phyloP scores from a whole-genome alignment of 2,329 filamentous ascomycete species.

The Neopestalotiopsis clavispora region DNA sequence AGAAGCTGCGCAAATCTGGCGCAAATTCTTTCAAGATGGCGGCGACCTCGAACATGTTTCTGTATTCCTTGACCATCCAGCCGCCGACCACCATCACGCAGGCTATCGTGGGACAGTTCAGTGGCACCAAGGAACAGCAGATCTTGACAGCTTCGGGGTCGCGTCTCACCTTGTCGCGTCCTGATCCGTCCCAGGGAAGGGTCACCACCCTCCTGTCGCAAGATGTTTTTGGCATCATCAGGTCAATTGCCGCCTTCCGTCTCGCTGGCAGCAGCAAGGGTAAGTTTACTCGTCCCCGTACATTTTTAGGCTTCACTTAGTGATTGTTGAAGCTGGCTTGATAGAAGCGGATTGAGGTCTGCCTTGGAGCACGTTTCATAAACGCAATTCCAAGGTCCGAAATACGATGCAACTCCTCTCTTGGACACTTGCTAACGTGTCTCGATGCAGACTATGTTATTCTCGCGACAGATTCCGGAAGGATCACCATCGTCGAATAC shows the following conservation, averaged over 20 bases:
- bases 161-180: constrained; percentile 83
- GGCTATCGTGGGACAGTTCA: constrained; percentile 93
- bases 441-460: constrained; percentile 83
- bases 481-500: constrained; percentile 94
- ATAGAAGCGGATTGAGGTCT: constrained; percentile 43
- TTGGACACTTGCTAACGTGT: constrained; percentile 26
- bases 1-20: constrained; percentile 39
- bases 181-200: constrained; percentile 84
- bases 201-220: constrained; percentile 86
- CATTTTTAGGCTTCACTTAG: constrained; percentile 66
- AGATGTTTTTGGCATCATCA: constrained; percentile 95
- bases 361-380: constrained; percentile 29
- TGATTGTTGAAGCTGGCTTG: constrained; percentile 69
- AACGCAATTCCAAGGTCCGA: constrained; percentile 21
- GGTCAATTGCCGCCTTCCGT: constrained; percentile 85
- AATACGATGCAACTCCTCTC: constrained; percentile 18
- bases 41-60: constrained; percentile 97
- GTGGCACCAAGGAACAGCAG: constrained; percentile 95
- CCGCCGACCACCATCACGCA: constrained; percentile 87
- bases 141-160: constrained; percentile 94
- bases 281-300: constrained; percentile 59
- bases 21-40: constrained; percentile 68
- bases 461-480: constrained; percentile 91
- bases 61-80: constrained; percentile 97
- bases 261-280: constrained; percentile 95